Base-by-base conservation (phyloP, 1,139 yeast species). In the Pneumocystis canis region DNA sequence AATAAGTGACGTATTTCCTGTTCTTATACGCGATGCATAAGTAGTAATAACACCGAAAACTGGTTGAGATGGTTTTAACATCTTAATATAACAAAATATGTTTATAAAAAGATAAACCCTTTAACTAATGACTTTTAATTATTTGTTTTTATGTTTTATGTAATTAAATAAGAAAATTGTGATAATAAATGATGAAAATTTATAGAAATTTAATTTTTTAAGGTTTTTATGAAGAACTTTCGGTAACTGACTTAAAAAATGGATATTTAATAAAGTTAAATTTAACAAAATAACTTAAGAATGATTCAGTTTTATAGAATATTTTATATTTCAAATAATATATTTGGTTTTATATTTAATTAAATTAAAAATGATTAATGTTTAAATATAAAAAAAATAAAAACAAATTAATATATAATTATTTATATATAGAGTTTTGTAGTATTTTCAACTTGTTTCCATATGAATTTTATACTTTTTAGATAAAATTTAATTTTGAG, bases 1-100 rank as follows among this genome's bases (percentile, higher is more conserved):
- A 59, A 62, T 65, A 63, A 68, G 67, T 64, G 65, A 66, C 65
- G 62, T 69, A 67, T 37, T 63, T 58, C 63, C 71, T 63, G 58
- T 67, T 67, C 57, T 69, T 67, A 62, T 69, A 33, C 69, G 69
- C 58, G 66, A 66, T 7, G 66, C 64, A 63, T 65, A 67, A 30
- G 65, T 63, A n/a, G 67, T 67, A 33, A 67, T 63, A 58, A 47
- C 54, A 3, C 54, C 54, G 25, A 47, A 47, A 25, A 47, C 54
- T 4, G 54, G 54, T 47, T 25, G 54, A 11, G 54, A 25, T 25
- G 54, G 54, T 47, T 47, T 47, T 47, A 47, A 11, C 54, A 47
- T 47, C 25, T 25, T 47, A 7, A 11, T 47, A 47, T 3, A 47
- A 25, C 1, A 5, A 41, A 41, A 41, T 6, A 41, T 11, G n/a